Conservation (phyloP, 768 basidiomycete species). For the Fomitopsis pulvina region DNA sequence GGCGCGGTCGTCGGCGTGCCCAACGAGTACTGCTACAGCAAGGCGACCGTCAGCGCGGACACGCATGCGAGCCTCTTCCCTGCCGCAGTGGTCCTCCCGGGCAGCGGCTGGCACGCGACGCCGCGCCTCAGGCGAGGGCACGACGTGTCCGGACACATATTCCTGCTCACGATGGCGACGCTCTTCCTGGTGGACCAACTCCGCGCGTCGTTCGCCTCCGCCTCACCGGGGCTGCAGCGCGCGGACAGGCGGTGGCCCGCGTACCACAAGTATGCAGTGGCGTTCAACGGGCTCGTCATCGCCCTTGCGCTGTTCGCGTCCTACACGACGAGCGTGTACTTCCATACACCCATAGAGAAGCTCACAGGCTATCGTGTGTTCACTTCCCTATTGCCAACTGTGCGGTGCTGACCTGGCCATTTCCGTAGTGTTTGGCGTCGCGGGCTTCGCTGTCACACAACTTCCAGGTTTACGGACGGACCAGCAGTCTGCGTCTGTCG, state of each 20-base stretch:
- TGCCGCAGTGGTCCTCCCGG: conserved; percentile 29
- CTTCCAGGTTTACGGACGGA: conserved; percentile 10
- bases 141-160: conserved; percentile 91
- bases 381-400: neutral
- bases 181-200: conserved; percentile 80
- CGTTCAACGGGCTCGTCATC: conserved; percentile 40
- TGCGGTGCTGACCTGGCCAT: neutral
- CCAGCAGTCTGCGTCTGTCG: neutral
- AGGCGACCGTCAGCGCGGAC: conserved; percentile 42
- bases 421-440: conserved; percentile 33
- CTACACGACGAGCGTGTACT: conserved; percentile 82
- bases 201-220: conserved; percentile 38
- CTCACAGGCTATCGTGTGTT: conserved; percentile 74
- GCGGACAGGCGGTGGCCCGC: conserved; percentile 29
- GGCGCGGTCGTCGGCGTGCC: conserved; percentile 52
- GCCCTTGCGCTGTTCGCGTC: conserved; percentile 67
- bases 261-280: conserved; percentile 43
- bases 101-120: conserved; percentile 35
- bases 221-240: conserved; percentile 9
- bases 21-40: conserved; percentile 46
- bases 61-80: conserved; percentile 64
- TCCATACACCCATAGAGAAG: conserved; percentile 88
- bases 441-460: conserved; percentile 28
- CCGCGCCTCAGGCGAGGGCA: conserved; percentile 77
- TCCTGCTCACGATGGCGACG: conserved; percentile 74